phyloP scores from a whole-genome alignment of 768 basidiomycete genomes.

The Hygrocybe punicea region DNA sequence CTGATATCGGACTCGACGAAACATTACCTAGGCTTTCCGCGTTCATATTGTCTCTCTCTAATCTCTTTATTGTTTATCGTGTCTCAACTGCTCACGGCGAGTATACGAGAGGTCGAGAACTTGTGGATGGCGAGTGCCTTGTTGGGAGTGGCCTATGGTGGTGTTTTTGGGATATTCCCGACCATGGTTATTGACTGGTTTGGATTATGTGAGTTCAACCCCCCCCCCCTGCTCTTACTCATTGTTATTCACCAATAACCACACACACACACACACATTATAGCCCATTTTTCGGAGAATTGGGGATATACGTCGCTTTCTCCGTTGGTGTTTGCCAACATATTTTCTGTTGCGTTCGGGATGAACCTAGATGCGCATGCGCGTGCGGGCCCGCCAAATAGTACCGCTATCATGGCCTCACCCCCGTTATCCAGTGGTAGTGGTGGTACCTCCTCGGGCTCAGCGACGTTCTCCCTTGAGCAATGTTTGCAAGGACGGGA shows the following conservation, averaged over 20 bases:
- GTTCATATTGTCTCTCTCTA: slow-evolving; percentile 66
- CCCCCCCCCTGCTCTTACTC: no score
- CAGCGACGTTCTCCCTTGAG: no score
- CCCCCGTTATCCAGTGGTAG: no score
- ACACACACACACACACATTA: no score
- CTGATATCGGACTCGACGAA: slow-evolving; percentile 65
- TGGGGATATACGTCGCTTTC: slow-evolving; percentile 77
- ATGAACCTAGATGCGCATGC: slow-evolving; percentile 74
- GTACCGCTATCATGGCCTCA: background rate
- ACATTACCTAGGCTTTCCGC: slow-evolving; percentile 53
- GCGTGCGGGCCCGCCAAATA: slow-evolving; percentile 8
- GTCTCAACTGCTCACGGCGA: slow-evolving; percentile 62
- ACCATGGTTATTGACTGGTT: slow-evolving; percentile 88
- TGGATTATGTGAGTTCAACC: slow-evolving; percentile 61
- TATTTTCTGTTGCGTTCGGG: slow-evolving; percentile 84
- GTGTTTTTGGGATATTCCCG: slow-evolving; percentile 66
- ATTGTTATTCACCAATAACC: no score
- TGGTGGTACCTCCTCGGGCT: no score
- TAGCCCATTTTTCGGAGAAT: slow-evolving; percentile 78
- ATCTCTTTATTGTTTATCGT: slow-evolving; percentile 66
- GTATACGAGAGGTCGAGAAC: slow-evolving; percentile 51
- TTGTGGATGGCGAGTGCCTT: slow-evolving; percentile 64
- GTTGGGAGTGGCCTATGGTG: slow-evolving; percentile 70
- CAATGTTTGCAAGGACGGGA: slow-evolving; percentile 55
- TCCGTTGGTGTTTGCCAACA: slow-evolving; percentile 74